These are phyloP conservation scores for Naganishia randhawae DNA, from an alignment of 768 basidiomycete genomes.

Conservation along the genomic window DNA sequence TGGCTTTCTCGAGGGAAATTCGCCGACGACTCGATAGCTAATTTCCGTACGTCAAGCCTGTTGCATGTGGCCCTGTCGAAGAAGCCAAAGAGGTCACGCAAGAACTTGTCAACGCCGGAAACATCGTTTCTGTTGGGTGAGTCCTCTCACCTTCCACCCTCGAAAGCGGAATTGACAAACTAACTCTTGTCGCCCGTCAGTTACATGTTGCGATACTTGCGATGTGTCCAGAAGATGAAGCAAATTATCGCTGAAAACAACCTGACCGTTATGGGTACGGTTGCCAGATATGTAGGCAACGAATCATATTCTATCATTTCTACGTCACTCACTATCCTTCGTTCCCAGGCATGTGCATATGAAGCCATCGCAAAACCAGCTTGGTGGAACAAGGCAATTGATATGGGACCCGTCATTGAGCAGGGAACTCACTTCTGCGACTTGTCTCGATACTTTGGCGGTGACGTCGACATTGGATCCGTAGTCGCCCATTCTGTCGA, in stretches of 20 bases:
- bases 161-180: background rate
- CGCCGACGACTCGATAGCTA: background rate
- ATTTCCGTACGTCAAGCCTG: constrained; percentile 53
- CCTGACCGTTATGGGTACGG: constrained; percentile 90
- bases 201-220: constrained; percentile 88
- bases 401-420: constrained; percentile 48
- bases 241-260: constrained; percentile 89
- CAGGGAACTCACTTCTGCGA: constrained; percentile 89
- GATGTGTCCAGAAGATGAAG: constrained; percentile 94
- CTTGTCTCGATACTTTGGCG: constrained; percentile 93
- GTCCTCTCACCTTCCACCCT: constrained; percentile 5
- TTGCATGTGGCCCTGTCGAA: constrained; percentile 71
- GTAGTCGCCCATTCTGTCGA: constrained; percentile 75
- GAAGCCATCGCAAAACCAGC: constrained; percentile 51
- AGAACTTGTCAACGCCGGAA: constrained; percentile 64
- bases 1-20: background rate
- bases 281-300: constrained; percentile 78
- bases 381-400: constrained; percentile 47
- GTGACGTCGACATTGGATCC: constrained; percentile 76
- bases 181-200: constrained; percentile 32
- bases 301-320: background rate
- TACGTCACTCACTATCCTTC: background rate
- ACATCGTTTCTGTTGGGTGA: constrained; percentile 78
- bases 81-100: constrained; percentile 70
- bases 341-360: constrained; percentile 45